These are phyloP conservation scores for Straminergon stramineum DNA, from an alignment of 225 moss, liverwort and hornwort species.

Conservation along the genomic window DNA sequence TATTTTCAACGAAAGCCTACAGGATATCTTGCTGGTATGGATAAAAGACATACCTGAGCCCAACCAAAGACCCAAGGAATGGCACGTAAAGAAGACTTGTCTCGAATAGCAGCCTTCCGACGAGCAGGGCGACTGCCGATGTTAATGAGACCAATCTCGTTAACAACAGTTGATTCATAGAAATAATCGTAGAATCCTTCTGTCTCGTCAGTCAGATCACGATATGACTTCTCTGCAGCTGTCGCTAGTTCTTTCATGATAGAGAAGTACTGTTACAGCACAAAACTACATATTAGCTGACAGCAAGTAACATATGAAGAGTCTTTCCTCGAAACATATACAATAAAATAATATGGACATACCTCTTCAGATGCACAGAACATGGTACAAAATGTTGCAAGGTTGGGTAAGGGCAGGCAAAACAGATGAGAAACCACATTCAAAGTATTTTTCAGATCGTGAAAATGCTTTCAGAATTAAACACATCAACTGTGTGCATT, in stretches of 20 bases:
- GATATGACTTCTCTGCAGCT: constrained; percentile 79
- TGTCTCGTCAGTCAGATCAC: constrained; percentile 83
- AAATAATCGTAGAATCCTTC: constrained; percentile 99
- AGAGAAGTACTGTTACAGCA: constrained; percentile 56
- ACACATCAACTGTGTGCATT: not conserved
- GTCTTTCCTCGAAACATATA: not conserved
- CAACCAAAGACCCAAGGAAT: constrained; percentile 99
- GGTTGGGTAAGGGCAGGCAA: not conserved
- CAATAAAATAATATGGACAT: not conserved
- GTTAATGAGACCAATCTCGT: constrained; percentile 91
- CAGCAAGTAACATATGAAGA: not conserved
- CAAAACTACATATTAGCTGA: not conserved
- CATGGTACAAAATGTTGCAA: not conserved
- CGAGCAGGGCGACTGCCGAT: constrained; percentile 95
- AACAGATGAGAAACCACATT: not conserved
- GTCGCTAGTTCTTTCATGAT: constrained; percentile 61
- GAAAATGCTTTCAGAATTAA: not conserved
- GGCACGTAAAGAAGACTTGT: constrained; percentile 92
- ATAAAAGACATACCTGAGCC: constrained; percentile 72
- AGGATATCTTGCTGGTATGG: not conserved
- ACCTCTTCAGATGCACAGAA: not conserved
- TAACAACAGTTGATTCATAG: constrained; percentile 88
- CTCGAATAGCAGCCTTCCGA: constrained; percentile 85
- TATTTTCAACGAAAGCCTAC: not conserved
- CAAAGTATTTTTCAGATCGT: not conserved